A percentile compares a stretch with the other conserved stretches of the same genome.
phyloP scores from a whole-genome alignment of 176 grass and related monocot species.

The Carex littledalei region DNA sequence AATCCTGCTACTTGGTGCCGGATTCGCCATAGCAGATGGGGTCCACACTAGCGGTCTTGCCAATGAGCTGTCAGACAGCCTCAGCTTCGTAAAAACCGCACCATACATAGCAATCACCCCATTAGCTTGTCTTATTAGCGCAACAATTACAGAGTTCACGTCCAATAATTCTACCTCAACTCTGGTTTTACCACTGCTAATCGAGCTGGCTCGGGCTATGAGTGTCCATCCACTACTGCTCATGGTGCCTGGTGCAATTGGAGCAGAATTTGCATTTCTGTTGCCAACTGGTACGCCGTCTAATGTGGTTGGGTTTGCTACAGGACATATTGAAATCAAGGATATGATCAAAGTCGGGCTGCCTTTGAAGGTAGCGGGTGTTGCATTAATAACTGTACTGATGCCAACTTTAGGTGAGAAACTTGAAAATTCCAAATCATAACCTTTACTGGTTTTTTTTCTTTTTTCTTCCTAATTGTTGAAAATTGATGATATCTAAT shows the following conservation, averaged over 20 bases:
- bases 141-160: constrained; percentile 45
- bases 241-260: constrained; percentile 55
- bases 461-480: background rate
- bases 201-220: constrained; percentile 50
- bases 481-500: background rate
- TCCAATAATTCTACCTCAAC: constrained; percentile 62
- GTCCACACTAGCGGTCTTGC: constrained; percentile 65
- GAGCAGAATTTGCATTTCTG: constrained; percentile 63
- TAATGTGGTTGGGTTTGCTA: constrained; percentile 58
- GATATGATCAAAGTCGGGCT: constrained; percentile 58
- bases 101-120: constrained; percentile 32
- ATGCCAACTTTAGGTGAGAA: constrained; percentile 65
- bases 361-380: constrained; percentile 49
- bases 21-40: constrained; percentile 76
- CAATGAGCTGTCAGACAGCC: constrained; percentile 31
- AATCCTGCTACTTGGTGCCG: constrained; percentile 78
- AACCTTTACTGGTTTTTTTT: background rate
- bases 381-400: constrained; percentile 42
- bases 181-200: constrained; percentile 60
- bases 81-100: constrained; percentile 45
- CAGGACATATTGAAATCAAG: constrained; percentile 59
- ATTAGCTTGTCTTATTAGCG: constrained; percentile 46
- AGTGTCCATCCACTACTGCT: constrained; percentile 45
- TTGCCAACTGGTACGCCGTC: constrained; percentile 63
- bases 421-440: background rate